These are phyloP conservation scores for Prunus yedoensis DNA, from an alignment of 331 rosid species.

Conservation along the genomic window DNA sequence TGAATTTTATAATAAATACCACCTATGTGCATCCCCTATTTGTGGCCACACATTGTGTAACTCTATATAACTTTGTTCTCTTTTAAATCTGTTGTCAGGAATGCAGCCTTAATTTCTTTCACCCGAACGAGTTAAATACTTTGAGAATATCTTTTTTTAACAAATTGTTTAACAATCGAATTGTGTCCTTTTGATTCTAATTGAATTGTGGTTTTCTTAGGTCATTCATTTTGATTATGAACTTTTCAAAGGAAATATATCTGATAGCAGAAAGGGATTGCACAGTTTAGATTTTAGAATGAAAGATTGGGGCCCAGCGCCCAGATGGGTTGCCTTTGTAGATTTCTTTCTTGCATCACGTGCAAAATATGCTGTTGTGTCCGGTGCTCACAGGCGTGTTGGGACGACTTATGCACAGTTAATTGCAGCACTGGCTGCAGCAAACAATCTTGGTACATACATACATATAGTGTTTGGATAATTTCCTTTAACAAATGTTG, in stretches of 20 bases:
- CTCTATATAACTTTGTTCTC: too few species aligned
- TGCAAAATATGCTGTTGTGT: constrained; percentile 70
- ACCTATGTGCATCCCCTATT: neutral
- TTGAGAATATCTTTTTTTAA: neutral
- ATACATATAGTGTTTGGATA: constrained; percentile 9
- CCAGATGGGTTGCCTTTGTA: constrained; percentile 99
- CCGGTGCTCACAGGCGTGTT: constrained; percentile 94
- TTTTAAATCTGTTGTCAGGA: neutral
- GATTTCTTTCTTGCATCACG: constrained; percentile 95
- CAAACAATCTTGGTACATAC: constrained; percentile 59
- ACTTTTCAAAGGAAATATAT: constrained; percentile 65
- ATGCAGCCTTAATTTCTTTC: constrained; percentile 2
- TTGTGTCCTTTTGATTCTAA: constrained; percentile 6
- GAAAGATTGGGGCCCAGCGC: constrained; percentile 99
- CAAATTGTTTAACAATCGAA: neutral
- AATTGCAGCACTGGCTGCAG: constrained; percentile 88
- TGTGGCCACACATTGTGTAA: neutral
- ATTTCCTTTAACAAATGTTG: neutral
- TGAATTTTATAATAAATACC: neutral
- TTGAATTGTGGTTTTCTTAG: constrained; percentile 36
- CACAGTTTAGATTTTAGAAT: constrained; percentile 68
- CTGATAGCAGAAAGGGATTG: constrained; percentile 35
- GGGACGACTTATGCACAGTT: constrained; percentile 98
- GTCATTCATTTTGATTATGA: constrained; percentile 88
- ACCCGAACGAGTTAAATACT: neutral